Evolutionary conservation across 768 basidiomycete genomes (phyloP).

Genomic region (Lactarius akahatsu): DNA sequence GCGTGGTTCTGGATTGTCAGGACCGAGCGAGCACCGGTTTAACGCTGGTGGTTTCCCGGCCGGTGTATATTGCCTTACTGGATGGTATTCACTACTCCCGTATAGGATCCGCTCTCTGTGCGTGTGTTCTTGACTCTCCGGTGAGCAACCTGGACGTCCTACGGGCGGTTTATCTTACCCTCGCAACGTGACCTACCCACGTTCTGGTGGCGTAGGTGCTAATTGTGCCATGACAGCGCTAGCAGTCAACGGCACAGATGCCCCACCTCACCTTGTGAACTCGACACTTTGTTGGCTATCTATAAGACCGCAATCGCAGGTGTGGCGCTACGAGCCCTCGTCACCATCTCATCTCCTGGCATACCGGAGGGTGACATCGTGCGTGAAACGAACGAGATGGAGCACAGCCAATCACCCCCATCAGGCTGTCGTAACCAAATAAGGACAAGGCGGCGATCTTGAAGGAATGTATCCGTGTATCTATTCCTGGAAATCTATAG

Average conservation of each 20-base stretch:
- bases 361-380: not conserved
- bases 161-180: not conserved
- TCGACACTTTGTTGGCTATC: not conserved
- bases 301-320: not conserved
- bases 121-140: not conserved
- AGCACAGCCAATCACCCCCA: not conserved
- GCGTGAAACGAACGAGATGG: not conserved
- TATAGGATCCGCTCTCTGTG: not conserved
- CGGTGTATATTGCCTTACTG: not conserved
- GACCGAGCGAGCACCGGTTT: not conserved
- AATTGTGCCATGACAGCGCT: not conserved
- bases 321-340: not conserved
- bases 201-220: not conserved
- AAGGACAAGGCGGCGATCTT: not conserved
- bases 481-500: not conserved
- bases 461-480: not conserved
- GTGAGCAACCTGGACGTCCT: not conserved
- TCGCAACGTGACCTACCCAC: not conserved
- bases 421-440: not conserved
- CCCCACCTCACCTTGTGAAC: not conserved
- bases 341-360: not conserved
- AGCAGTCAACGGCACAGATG: not conserved
- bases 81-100: not conserved
- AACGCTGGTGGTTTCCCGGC: not conserved
- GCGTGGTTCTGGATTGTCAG: not conserved